phyloP scores from a whole-genome alignment of 106 monocot species.

The Alisma plantagoaquatica region DNA sequence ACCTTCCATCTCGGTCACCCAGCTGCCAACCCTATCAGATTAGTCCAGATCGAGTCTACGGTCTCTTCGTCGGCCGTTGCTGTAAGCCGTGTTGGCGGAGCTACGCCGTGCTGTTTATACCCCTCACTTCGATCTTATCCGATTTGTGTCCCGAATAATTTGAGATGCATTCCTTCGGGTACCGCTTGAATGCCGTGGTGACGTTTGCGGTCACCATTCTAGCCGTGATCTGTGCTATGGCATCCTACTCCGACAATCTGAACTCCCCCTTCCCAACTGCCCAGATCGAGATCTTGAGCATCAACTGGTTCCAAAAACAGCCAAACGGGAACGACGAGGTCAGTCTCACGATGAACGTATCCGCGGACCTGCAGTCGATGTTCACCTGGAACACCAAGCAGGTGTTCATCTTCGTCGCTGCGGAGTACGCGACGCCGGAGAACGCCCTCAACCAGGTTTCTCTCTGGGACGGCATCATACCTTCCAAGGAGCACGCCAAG shows the following conservation, averaged over 20 bases:
- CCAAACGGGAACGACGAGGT: conserved; percentile 94
- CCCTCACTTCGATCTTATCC: too few relatives aligned
- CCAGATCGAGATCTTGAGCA: conserved; percentile 69
- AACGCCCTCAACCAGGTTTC: conserved; percentile 85
- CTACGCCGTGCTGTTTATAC: too few relatives aligned
- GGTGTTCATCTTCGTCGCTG: conserved; percentile 97
- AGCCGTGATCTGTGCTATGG: conserved; percentile 75
- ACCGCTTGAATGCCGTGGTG: conserved; percentile 73
- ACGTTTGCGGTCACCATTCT: conserved; percentile 83
- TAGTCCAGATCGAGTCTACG: too few relatives aligned
- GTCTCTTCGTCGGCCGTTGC: too few relatives aligned
- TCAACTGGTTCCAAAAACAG: conserved; percentile 95
- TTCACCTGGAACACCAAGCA: conserved; percentile 99
- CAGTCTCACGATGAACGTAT: conserved; percentile 87
- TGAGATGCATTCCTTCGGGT: conserved; percentile 78
- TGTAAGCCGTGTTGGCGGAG: too few relatives aligned
- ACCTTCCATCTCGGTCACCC: too few relatives aligned
- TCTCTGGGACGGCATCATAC: neutral
- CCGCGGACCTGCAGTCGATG: conserved; percentile 82
- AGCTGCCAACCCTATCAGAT: too few relatives aligned
- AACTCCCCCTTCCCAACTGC: conserved; percentile 65
- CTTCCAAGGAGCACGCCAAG: too few relatives aligned
- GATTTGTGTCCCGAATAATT: too few relatives aligned
- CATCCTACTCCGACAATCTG: conserved; percentile 91
- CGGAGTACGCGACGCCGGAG: conserved; percentile 77